Evolutionary conservation across 139 green algal genomes (phyloP), one percentile per base, ranked within the genome.

Genomic region (Ettlia oleoabundans): DNA sequence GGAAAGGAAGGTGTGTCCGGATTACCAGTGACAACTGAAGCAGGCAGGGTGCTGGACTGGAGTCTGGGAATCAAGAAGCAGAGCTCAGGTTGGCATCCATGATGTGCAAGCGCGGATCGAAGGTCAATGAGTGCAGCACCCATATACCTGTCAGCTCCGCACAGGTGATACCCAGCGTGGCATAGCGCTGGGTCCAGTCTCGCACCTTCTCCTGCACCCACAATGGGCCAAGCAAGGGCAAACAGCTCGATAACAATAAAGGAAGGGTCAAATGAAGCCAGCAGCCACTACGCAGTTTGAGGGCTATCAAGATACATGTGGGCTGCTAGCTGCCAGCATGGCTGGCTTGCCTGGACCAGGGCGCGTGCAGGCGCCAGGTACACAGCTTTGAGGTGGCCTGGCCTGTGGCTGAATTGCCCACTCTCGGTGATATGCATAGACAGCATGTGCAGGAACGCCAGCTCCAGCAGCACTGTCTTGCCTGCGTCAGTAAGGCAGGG

Each of bases 381-480:
- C 7, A 96, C 76, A 0, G 82, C 84, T 69, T 91, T 92, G 7
- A 88, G 51, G 22, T 24, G 35, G 72, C 79, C 88, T 22, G 51
- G 85, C 69, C 66, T 67, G 71, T 80, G 63, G 18, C 21, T 26
- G 28, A 61, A 53, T 62, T 88, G 83, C 15, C 74, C 71, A 10
- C 81, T n/a, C 4, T 42, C 19, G 15, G 64, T n/a, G 32, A 94
- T 80, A 41, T 80, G 70, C 30, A 35, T 33, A 1, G 74, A 85
- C 37, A 97, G 69, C 78, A 97, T 43, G 0, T 90, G 82, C 40
- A 98, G 73, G n/a, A 98, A 90, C 0, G 91, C 93, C 58, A 99
- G 91, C 89, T 99, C 96, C 88, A 99, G 90, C 1, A 98, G 84
- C 2, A 94, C 94, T 2, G 96, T 99, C 81, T 99, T 99, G 69